A percentile compares a stretch with the other conserved stretches of the same genome.
Evolutionary conservation across 495 filamentous ascomycete genomes (phyloP).

Genomic region (Penicillium cosmopolitanum): DNA sequence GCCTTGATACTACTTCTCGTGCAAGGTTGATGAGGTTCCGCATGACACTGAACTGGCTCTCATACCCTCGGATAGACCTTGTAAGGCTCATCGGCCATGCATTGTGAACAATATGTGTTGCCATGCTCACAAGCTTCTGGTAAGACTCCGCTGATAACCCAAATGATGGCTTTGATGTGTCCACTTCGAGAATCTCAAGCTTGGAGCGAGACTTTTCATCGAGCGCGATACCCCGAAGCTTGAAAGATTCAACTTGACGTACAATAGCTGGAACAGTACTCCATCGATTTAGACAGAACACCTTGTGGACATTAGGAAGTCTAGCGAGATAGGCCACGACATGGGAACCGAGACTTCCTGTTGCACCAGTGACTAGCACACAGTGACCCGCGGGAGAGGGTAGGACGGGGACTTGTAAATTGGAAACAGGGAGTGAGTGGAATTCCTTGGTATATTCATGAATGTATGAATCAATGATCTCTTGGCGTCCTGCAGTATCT

Average conservation of each 20-base stretch:
- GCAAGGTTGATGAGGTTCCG: slow-evolving; percentile 43
- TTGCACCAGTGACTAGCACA: slow-evolving; percentile 1
- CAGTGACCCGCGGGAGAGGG: not conserved
- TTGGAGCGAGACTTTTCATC: slow-evolving; percentile 4
- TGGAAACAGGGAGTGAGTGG: not conserved
- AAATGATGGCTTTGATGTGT: slow-evolving; percentile 3
- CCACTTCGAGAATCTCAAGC: slow-evolving; percentile 10
- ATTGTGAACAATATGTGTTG: slow-evolving; percentile 40
- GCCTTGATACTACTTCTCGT: slow-evolving; percentile 25
- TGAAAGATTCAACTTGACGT: slow-evolving; percentile 1
- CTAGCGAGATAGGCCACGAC: slow-evolving; percentile 31
- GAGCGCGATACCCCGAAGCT: slow-evolving; percentile 7
- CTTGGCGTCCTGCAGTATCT: not conserved
- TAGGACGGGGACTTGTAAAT: not conserved
- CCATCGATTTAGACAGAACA: slow-evolving; percentile 50
- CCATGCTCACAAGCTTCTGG: not conserved
- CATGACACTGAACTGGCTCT: slow-evolving; percentile 33
- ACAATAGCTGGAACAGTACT: slow-evolving; percentile 20
- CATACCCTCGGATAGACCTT: slow-evolving; percentile 30
- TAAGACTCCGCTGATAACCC: slow-evolving; percentile 6
- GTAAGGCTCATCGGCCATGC: slow-evolving; percentile 47
- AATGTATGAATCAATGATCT: not conserved
- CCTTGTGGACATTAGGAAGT: slow-evolving; percentile 32
- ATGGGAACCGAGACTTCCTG: not conserved
- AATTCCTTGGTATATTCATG: slow-evolving; percentile 1